Base-by-base conservation (phyloP, 164 flowering plant species). In the Liquidambar formosana region DNA sequence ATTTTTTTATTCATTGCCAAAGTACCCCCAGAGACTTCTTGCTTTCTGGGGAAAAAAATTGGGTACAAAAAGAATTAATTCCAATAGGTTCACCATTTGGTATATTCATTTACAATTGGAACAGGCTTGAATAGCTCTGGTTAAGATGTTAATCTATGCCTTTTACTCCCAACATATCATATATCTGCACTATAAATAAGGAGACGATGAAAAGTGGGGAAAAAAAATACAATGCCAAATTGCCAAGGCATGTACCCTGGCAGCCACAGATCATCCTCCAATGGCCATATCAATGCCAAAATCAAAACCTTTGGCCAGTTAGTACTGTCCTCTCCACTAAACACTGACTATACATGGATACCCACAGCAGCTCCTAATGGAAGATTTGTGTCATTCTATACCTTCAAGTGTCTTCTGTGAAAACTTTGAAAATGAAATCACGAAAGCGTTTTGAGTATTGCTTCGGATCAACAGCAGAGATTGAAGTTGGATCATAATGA, bases 381-480 rank as follows among this genome's bases (percentile, higher is more conserved):
- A 33, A 33, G 41, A 33, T 33, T 33, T 33, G 41, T 2, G 41
- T 33, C 41, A 33, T 2, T 33, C 41, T 33, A 33, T 33, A 33
- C 41, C 53, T 51, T 76, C 71, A 78, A 22, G 57, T 74, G 75
- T 82, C 89, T 65, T 91, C 92, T 15, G 77, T 65, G 69, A 89
- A 91, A 64, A 84, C 83, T 76, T 70, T 83, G 79, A 58, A 82
- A 26, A 89, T 76, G 69, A 91, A 91, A 72, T 91, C 92, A 6
- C 92, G 84, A 67, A 91, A 91, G 21, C 94, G 88, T 71, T 72
- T 88, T 0, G 94, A 85, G 60, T 91, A 91, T 49, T 82, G 92
- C 75, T 74, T 89, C 8, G 97, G 97, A 73, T 91, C 94, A 25
- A 89, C 97, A 0, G 94, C 89, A 27, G 97, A 89, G 74, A 91